Base-by-base conservation (phyloP, 805 yeast species). In the Henningerozyma blattae region DNA sequence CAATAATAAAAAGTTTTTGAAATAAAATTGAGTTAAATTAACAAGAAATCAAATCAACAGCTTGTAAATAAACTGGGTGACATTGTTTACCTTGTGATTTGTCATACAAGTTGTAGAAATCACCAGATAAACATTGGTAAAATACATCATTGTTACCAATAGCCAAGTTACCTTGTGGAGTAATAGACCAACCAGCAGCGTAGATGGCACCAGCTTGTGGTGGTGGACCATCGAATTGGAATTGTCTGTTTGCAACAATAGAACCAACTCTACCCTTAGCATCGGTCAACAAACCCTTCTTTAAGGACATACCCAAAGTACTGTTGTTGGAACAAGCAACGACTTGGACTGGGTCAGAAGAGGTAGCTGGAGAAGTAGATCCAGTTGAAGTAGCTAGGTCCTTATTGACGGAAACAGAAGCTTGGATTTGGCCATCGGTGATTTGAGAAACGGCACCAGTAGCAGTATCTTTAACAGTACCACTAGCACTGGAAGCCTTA, bases 191-290 rank as follows among this genome's bases (percentile, higher is more conserved):
- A 44, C 83, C 82, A 40, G 71, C 75, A 47, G 83, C 81, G 55
- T 70, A 73, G 54, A 75, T 68, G 39, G 82, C 68, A 59, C 82
- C 83, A 24, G 80, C 83, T 67, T 79, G 89, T 52, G 87, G 86
- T 63, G 83, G 81, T 42, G 86, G 85, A 55, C 87, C 87, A 59
- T 79, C 87, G 53, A 79, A 79, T 65, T 79, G 87, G 72, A 79
- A 79, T 65, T 79, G 89, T 65, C 80, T 69, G 76, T 78, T 79
- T 37, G 86, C 77, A 47, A 79, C 89, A 59, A 79, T 77, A 34
- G 86, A 72, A 47, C 87, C 87, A 45, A 79, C 61, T 70, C 89
- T 75, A 32, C 80, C 80, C 42, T 62, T 46, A 26, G 69, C 54
- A 50, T 79, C 89, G 14, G 61, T 67, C 48, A 80, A 63, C 34